These are phyloP conservation scores for Chenopodium suecicum DNA, from an alignment of 148 eudicot species.

Conservation along the genomic window DNA sequence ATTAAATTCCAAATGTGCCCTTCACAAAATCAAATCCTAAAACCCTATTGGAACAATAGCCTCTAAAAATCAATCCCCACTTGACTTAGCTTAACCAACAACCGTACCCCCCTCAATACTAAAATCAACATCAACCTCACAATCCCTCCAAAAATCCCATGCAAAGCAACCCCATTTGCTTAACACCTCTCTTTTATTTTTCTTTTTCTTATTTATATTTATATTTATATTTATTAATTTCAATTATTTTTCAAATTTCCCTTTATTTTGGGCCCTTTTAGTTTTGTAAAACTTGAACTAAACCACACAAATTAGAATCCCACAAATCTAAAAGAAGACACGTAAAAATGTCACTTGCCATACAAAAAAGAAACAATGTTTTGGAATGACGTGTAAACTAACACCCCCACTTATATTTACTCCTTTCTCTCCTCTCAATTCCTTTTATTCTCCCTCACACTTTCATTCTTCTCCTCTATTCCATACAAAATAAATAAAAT, in stretches of 20 bases:
- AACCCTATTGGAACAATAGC: slow-evolving; percentile 18
- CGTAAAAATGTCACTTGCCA: slow-evolving; percentile 56
- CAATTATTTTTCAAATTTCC: background rate
- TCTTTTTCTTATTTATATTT: background rate
- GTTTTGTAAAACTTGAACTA: slow-evolving; percentile 16
- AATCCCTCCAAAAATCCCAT: slow-evolving; percentile 27
- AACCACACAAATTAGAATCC: slow-evolving; percentile 44
- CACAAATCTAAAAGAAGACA: slow-evolving; percentile 32
- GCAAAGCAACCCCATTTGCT: background rate
- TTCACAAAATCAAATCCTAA: slow-evolving; percentile 23
- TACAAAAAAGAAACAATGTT: slow-evolving; percentile 25
- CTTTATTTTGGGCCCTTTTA: background rate
- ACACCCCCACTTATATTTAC: slow-evolving; percentile 32
- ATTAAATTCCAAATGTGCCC: slow-evolving; percentile 12
- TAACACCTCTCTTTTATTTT: slow-evolving; percentile 10
- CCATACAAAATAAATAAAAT: background rate
- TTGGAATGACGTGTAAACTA: slow-evolving; percentile 42
- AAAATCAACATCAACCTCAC: slow-evolving; percentile 40
- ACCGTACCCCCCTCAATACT: background rate
- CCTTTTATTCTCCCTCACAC: slow-evolving; percentile 20
- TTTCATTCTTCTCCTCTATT: background rate
- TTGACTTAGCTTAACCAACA: no score
- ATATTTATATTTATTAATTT: background rate
- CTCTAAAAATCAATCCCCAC: slow-evolving; percentile 17
- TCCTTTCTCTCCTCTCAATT: background rate